A percentile compares a stretch with the other conserved stretches of the same genome.
Evolutionary conservation across 441 rosid genomes (phyloP).

Genomic region (Gossypium lobatum): DNA sequence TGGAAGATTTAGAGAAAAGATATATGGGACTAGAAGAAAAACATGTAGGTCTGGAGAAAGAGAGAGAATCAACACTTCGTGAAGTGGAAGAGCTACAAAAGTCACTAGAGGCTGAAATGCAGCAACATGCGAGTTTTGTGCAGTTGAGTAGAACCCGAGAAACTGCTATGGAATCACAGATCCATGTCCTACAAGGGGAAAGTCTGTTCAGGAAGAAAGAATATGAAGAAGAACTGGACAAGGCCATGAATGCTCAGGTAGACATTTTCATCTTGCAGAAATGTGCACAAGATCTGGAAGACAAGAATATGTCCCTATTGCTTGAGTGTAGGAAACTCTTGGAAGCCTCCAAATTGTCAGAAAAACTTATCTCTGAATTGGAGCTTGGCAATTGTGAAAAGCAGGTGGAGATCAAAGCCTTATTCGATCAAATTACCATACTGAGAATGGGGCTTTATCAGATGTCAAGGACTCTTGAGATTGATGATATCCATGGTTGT

Average conservation of each 20-base stretch:
- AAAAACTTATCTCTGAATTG: conserved; percentile 52
- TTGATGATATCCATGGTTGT: conserved; percentile 29
- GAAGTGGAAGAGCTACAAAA: conserved; percentile 47
- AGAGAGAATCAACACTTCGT: conserved; percentile 45
- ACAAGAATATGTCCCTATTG: conserved; percentile 46
- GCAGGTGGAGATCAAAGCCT: conserved; percentile 45
- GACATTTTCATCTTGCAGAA: conserved; percentile 68
- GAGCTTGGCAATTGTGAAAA: conserved; percentile 50
- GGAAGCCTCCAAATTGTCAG: conserved; percentile 52
- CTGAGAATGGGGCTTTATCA: conserved; percentile 52
- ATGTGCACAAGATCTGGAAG: conserved; percentile 59
- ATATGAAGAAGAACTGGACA: conserved; percentile 60
- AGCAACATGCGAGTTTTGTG: conserved; percentile 44
- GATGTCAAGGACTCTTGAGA: conserved; percentile 45
- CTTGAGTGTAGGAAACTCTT: conserved; percentile 48
- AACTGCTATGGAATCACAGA: conserved; percentile 49
- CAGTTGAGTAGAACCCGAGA: conserved; percentile 33
- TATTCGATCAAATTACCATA: conserved; percentile 39
- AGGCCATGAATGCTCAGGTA: conserved; percentile 46
- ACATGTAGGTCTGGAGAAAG: conserved; percentile 42
- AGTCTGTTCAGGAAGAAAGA: conserved; percentile 45
- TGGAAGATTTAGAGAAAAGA: conserved; percentile 43
- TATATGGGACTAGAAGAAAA: conserved; percentile 42
- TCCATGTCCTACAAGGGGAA: conserved; percentile 52
- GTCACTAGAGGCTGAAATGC: conserved; percentile 46